These are phyloP conservation scores for Dianthus caryophyllus DNA, from an alignment of 148 eudicot species.

Conservation along the genomic window DNA sequence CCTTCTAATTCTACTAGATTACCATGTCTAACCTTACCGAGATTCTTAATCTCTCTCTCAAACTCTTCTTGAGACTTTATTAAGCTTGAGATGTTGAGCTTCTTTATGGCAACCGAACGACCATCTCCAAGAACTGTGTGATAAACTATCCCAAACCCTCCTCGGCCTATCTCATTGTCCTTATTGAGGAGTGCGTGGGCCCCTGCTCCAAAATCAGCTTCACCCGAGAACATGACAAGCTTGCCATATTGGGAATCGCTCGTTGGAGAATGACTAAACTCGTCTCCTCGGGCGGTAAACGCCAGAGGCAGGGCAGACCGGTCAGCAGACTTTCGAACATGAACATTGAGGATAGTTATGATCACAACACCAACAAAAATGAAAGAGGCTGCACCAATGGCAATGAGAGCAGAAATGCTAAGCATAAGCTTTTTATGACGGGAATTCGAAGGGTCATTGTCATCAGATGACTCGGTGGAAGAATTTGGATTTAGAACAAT, in stretches of 20 bases:
- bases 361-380: slow-evolving; percentile 76
- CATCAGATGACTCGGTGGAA: slow-evolving; percentile 39
- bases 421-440: slow-evolving; percentile 58
- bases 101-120: slow-evolving; percentile 75
- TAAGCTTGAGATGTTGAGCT: slow-evolving; percentile 64
- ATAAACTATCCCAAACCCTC: slow-evolving; percentile 85
- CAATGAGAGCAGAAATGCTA: slow-evolving; percentile 75
- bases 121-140: slow-evolving; percentile 57
- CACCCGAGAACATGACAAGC: slow-evolving; percentile 89
- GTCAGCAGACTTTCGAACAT: slow-evolving; percentile 47
- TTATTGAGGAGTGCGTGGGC: slow-evolving; percentile 68
- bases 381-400: slow-evolving; percentile 82
- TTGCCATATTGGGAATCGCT: slow-evolving; percentile 74
- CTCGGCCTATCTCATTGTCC: slow-evolving; percentile 71
- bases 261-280: slow-evolving; percentile 50
- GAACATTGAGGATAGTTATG: slow-evolving; percentile 64
- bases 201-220: slow-evolving; percentile 63
- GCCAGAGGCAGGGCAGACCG: slow-evolving; percentile 43
- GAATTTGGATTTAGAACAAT: slow-evolving; percentile 90
- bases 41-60: slow-evolving; percentile 55
- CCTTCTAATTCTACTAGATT: slow-evolving; percentile 74
- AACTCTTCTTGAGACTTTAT: slow-evolving; percentile 80
- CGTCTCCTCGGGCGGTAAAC: slow-evolving; percentile 50
- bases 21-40: slow-evolving; percentile 58
- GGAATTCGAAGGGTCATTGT: slow-evolving; percentile 28